phyloP scores from a whole-genome alignment of 495 filamentous ascomycete genomes.

The Penicillium daleae region DNA sequence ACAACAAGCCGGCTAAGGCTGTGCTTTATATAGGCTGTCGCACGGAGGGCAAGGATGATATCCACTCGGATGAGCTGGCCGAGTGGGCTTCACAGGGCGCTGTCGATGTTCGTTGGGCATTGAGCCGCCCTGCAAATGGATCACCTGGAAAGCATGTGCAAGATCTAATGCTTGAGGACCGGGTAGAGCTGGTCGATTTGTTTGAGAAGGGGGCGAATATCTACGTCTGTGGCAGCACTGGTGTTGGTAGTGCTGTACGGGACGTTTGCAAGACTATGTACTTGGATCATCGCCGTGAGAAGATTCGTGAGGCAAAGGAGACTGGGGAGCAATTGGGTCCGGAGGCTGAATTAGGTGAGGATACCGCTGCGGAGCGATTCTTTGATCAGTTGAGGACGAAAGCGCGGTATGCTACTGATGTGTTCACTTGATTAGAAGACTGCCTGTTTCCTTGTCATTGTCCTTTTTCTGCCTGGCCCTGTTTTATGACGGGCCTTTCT shows the following conservation, averaged over 20 bases:
- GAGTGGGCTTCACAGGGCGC: conserved; percentile 62
- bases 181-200: conserved; percentile 52
- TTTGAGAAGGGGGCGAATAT: conserved; percentile 64
- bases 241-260: conserved; percentile 63
- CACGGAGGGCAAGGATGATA: conserved; percentile 56
- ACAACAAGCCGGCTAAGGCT: conserved; percentile 54
- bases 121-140: conserved; percentile 45
- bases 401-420: conserved; percentile 68
- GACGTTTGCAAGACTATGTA: conserved; percentile 55
- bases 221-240: conserved; percentile 68
- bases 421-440: conserved; percentile 50
- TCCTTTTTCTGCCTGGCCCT: neutral
- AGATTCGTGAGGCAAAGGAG: conserved; percentile 34
- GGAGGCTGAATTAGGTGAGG: conserved; percentile 46
- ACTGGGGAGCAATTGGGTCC: conserved; percentile 37
- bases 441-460: neutral
- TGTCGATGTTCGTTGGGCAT: conserved; percentile 62
- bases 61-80: conserved; percentile 63
- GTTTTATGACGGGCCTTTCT: neutral
- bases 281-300: conserved; percentile 46
- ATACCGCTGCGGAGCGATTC: conserved; percentile 55
- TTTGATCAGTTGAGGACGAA: conserved; percentile 55
- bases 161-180: conserved; percentile 59
- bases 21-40: conserved; percentile 69
- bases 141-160: conserved; percentile 57